Evolutionary conservation across 441 rosid species (phyloP).

Genomic region (Flueggea neowawraea): DNA sequence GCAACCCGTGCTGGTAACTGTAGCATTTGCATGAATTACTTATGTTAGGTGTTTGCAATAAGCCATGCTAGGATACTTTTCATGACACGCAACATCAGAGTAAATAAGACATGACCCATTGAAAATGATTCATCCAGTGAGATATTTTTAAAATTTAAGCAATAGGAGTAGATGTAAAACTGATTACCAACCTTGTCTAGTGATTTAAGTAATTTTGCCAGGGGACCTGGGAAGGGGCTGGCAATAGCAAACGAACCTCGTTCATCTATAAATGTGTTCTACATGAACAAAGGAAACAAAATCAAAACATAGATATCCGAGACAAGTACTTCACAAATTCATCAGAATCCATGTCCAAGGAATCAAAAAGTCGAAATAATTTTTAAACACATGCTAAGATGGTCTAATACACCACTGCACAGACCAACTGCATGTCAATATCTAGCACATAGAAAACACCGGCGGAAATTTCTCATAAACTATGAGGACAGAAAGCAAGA

Average conservation of each 20-base stretch:
- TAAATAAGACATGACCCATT: not conserved
- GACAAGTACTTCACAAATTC: conserved; percentile 1
- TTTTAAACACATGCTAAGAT: not conserved
- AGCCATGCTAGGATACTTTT: not conserved
- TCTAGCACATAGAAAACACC: not conserved
- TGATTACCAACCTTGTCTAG: conserved; percentile 56
- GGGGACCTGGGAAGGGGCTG: conserved; percentile 71
- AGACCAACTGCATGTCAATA: not conserved
- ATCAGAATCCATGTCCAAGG: not conserved
- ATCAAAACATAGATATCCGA: not conserved
- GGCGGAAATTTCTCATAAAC: not conserved
- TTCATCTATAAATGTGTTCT: conserved; percentile 88
- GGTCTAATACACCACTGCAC: no score
- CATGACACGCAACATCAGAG: not conserved
- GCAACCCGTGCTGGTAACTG: conserved; percentile 83
- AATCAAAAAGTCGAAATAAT: conserved; percentile 1
- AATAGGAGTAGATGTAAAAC: not conserved
- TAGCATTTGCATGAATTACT: conserved; percentile 17
- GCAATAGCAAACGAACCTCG: conserved; percentile 76
- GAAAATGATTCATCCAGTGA: not conserved
- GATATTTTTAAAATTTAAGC: not conserved
- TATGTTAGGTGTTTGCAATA: conserved; percentile 11
- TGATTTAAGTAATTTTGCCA: conserved; percentile 56
- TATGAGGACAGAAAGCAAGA: not conserved
- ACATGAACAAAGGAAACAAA: conserved; percentile 15